A percentile compares a stretch with the other conserved stretches of the same genome.
Evolutionary conservation across 2,329 filamentous ascomycete genomes (phyloP).

Genomic region (Aspergillaceae sp.): DNA sequence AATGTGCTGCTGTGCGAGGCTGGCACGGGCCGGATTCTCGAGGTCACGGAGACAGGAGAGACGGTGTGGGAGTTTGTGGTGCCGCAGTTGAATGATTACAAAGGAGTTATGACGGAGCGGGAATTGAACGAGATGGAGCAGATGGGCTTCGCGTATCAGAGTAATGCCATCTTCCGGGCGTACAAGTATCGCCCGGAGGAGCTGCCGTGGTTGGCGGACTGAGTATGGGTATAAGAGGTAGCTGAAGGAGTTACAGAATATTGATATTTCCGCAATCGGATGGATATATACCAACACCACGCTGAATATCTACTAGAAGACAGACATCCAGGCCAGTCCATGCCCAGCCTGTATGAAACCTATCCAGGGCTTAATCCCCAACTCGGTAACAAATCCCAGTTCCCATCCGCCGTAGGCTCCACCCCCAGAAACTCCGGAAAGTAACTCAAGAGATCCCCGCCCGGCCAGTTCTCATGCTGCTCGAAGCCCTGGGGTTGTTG

Average conservation of each 20-base stretch:
- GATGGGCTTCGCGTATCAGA: conserved; percentile 31
- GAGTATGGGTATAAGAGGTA: neutral
- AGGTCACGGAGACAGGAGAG: conserved; percentile 35
- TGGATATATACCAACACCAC: too few species aligned
- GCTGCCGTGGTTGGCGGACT: conserved; percentile 25
- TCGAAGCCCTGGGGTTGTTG: neutral
- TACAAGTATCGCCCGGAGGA: conserved; percentile 37
- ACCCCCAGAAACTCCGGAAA: conserved; percentile 27
- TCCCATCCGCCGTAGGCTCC: conserved; percentile 17
- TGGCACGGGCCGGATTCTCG: conserved; percentile 38
- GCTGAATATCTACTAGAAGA: neutral
- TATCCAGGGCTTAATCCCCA: conserved; percentile 8
- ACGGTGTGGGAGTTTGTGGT: conserved; percentile 40
- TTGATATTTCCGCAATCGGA: neutral
- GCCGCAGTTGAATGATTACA: conserved; percentile 34
- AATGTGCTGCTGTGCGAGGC: conserved; percentile 39
- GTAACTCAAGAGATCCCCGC: conserved; percentile 15
- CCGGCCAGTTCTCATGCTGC: conserved; percentile 8
- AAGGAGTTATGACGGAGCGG: conserved; percentile 12
- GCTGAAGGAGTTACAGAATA: neutral
- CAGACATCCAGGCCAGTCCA: neutral
- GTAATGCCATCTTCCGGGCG: conserved; percentile 39
- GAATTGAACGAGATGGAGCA: conserved; percentile 26
- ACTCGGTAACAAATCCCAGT: conserved; percentile 22
- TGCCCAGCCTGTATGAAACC: neutral